These are phyloP conservation scores for Oryza australiensis DNA, from an alignment of 176 grass and related monocot species.

Conservation along the genomic window DNA sequence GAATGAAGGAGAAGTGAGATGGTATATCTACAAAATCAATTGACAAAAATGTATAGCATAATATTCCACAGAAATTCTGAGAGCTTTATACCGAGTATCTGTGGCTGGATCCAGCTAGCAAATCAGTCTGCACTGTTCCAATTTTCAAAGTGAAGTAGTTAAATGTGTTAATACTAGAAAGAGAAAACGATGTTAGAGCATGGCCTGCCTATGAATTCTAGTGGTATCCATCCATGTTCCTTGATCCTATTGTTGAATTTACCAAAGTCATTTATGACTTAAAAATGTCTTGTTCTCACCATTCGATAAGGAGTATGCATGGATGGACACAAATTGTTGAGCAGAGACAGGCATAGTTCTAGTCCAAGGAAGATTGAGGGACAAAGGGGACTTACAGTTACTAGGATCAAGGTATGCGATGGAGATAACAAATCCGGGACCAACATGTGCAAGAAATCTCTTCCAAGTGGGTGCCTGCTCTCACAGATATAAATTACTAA, in stretches of 20 bases:
- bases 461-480: slow-evolving; percentile 63
- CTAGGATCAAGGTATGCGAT: slow-evolving; percentile 88
- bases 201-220: not conserved
- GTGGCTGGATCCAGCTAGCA: slow-evolving; percentile 78
- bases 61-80: not conserved
- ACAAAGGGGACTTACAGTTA: slow-evolving; percentile 55
- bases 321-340: not conserved
- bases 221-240: not conserved
- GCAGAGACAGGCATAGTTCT: not conserved
- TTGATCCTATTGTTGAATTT: not conserved
- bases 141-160: not conserved
- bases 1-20: not conserved
- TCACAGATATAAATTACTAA: not conserved
- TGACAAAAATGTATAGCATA: not conserved
- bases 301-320: not conserved
- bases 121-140: slow-evolving; percentile 70
- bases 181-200: not conserved
- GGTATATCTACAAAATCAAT: not conserved
- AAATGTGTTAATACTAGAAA: not conserved
- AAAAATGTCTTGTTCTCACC: not conserved
- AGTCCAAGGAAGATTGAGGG: not conserved
- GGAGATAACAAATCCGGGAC: slow-evolving; percentile 81
- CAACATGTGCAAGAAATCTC: slow-evolving; percentile 65
- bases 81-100: slow-evolving; percentile 63
- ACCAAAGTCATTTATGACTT: not conserved